Evolutionary conservation across 2,329 filamentous ascomycete genomes (phyloP).

Genomic region (Aspergillus sp.): DNA sequence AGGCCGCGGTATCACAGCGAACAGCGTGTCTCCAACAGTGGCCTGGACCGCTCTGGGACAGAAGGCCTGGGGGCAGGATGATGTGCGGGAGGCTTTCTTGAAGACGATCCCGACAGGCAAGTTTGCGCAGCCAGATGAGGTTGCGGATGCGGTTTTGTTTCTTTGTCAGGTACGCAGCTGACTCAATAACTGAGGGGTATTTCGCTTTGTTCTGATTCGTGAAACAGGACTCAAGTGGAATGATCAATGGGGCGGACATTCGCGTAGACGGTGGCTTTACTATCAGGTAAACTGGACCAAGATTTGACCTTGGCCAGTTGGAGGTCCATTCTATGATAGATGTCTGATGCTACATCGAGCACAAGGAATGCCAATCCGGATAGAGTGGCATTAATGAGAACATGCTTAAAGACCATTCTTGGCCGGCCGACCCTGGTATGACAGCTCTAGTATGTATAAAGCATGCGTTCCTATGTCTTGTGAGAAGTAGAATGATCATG

Average conservation of each 20-base stretch:
- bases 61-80: conserved; percentile 44
- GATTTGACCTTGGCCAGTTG: no score
- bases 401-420: no score
- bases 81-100: conserved; percentile 40
- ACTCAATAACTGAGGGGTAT: background rate
- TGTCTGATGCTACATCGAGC: no score
- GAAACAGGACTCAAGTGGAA: conserved; percentile 40
- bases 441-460: no score
- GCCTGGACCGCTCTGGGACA: conserved; percentile 51
- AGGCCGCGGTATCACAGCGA: conserved; percentile 48
- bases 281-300: conserved; percentile 24
- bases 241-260: conserved; percentile 47
- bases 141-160: conserved; percentile 43
- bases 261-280: conserved; percentile 46
- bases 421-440: no score
- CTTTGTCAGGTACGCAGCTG: conserved; percentile 38
- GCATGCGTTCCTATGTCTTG: no score
- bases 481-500: no score
- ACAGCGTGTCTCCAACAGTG: conserved; percentile 50
- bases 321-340: no score
- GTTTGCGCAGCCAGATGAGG: conserved; percentile 44
- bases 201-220: conserved; percentile 2
- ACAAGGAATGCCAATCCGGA: no score
- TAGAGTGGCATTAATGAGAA: no score
- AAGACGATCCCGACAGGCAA: conserved; percentile 43